Conservation (phyloP, 148 eudicot species). For the Spergularia marina region DNA sequence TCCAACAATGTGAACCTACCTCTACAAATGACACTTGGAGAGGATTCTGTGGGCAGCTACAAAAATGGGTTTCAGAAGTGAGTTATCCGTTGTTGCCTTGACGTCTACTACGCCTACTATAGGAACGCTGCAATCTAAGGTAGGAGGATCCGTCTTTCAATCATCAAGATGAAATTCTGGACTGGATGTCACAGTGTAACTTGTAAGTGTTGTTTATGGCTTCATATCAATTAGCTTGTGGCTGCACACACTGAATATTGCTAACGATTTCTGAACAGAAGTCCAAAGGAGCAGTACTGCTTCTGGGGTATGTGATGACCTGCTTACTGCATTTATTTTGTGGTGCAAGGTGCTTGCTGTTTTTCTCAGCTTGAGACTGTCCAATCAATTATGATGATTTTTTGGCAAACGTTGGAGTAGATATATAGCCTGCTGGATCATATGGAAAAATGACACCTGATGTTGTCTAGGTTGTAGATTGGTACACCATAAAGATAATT, state of each 20-base stretch:
- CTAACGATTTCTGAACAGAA: not conserved
- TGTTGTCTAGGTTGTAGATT: not conserved
- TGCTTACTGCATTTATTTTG: not conserved
- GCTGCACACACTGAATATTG: not conserved
- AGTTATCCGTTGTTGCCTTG: conserved; percentile 12
- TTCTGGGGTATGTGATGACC: not conserved
- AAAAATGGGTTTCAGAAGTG: conserved; percentile 15
- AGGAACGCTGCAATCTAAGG: not conserved
- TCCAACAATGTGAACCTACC: conserved; percentile 22
- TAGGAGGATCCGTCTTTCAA: not conserved
- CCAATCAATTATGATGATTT: not conserved
- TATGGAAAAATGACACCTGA: not conserved
- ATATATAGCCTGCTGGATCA: not conserved
- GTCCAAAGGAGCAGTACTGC: not conserved
- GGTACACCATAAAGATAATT: not conserved
- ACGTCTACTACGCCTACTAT: not conserved
- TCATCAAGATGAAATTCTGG: conserved; percentile 1
- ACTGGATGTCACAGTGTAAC: not conserved
- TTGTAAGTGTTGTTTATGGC: not conserved
- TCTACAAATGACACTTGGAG: conserved; percentile 25
- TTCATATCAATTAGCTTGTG: not conserved
- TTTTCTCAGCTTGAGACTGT: not conserved
- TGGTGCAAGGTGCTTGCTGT: not conserved
- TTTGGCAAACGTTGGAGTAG: not conserved
- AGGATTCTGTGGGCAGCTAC: conserved; percentile 17